Conservation (phyloP, 768 basidiomycete genomes). For the Phlegmacium glaucopus region DNA sequence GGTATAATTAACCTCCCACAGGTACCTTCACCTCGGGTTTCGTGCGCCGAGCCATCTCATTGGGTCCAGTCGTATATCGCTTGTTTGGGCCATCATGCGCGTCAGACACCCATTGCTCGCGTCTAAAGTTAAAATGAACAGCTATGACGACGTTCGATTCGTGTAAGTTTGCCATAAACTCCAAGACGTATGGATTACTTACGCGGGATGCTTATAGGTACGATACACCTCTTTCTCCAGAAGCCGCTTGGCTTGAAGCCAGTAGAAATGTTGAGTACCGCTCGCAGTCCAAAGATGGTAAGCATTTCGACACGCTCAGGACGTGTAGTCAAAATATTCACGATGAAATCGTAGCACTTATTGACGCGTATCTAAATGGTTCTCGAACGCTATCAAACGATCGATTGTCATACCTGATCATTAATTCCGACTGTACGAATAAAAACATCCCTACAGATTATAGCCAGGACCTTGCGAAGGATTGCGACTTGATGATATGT, state of each 20-base stretch:
- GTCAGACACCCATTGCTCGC: conserved; percentile 71
- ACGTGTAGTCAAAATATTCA: background rate
- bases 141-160: conserved; percentile 65
- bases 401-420: conserved; percentile 61
- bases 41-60: conserved; percentile 42
- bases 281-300: conserved; percentile 52
- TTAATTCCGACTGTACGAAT: conserved; percentile 20
- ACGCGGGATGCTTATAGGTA: conserved; percentile 10
- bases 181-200: conserved; percentile 28
- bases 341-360: conserved; percentile 39
- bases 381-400: conserved; percentile 66
- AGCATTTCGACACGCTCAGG: background rate
- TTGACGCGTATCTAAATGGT: conserved; percentile 75
- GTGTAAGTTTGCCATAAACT: conserved; percentile 33
- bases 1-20: conserved; percentile 23
- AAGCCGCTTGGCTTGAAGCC: conserved; percentile 12
- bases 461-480: conserved; percentile 10
- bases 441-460: background rate
- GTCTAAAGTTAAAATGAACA: conserved; percentile 53
- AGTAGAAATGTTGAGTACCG: conserved; percentile 41
- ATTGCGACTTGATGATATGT: conserved; percentile 67
- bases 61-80: conserved; percentile 42
- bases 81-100: conserved; percentile 73
- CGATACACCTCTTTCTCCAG: conserved; percentile 12
- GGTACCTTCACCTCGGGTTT: conserved; percentile 81